Conservation (phyloP, 2,329 filamentous ascomycete genomes). For the Xylaria sp. region DNA sequence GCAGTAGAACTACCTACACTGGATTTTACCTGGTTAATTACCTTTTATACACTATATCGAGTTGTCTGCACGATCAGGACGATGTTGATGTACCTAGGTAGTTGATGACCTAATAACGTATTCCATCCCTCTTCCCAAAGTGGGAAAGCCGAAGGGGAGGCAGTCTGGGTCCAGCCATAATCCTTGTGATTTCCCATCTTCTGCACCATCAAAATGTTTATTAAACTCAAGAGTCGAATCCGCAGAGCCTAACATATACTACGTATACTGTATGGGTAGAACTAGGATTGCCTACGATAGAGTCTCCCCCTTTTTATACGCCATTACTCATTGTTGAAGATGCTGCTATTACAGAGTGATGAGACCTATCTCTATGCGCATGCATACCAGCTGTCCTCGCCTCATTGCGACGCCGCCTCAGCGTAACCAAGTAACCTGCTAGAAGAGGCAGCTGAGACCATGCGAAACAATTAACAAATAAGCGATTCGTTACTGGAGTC, state of each 20-base stretch:
- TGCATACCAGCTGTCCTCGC: not conserved
- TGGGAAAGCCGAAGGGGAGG: not conserved
- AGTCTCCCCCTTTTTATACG: too few relatives aligned
- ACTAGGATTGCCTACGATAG: not conserved
- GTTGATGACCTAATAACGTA: not conserved
- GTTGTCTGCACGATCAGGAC: too few relatives aligned
- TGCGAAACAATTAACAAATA: slow-evolving; percentile 8
- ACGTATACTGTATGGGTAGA: not conserved
- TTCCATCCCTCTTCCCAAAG: not conserved
- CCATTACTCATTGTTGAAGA: too few relatives aligned
- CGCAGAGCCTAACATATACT: too few relatives aligned
- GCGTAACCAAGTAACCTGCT: not conserved
- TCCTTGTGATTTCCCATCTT: slow-evolving; percentile 2
- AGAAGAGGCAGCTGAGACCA: slow-evolving; percentile 3
- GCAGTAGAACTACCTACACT: too few relatives aligned
- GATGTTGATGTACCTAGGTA: not conserved
- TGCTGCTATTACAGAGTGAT: not conserved
- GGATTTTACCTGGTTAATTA: not conserved
- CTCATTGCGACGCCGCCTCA: not conserved
- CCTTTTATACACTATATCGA: not conserved
- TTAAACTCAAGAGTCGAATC: not conserved
- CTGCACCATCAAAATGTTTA: slow-evolving; percentile 2
- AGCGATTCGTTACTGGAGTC: slow-evolving; percentile 16
- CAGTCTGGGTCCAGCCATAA: not conserved
- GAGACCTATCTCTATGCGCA: not conserved